Base-by-base conservation (phyloP, 441 rosid species). In the Dalechampia spathulata region DNA sequence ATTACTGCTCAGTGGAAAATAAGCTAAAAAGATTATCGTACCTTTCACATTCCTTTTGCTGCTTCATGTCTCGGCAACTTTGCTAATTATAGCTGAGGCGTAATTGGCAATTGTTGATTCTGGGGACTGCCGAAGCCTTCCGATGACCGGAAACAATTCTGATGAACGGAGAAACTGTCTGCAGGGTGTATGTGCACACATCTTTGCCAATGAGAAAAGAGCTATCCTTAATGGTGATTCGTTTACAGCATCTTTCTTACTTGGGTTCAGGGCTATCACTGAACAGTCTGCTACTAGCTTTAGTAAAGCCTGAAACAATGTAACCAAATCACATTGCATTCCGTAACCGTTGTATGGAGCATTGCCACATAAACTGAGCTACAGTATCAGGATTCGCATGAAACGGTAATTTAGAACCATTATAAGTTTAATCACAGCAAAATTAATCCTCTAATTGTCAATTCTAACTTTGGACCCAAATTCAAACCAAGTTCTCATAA, bases 171-270 rank as follows among this genome's bases (percentile, higher is more conserved):
- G 83, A 61, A 80, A 80, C 45, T 72, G 80, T 55, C 88, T 74
- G 83, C 99, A 94, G 11, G 86, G 83, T 49, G 68, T 75, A 68
- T 94, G 87, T 12, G 83, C 70, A 62, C 96, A 86, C 98, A 94
- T 90, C 79, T 94, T 94, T 9, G 90, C 96, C 72, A 94, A 58
- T 45, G 99, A 90, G 73, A 94, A 90, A n/a, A 94, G 85, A 51
- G 94, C 96, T 17, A 94, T 84, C 75, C 86, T 87, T 25, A 94
- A 70, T 8, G 96, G 96, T 11, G 99, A 94, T 67, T 90, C 99
- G 14, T 81, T 74, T 39, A 76, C 78, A 2, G 79, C 73, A 57
- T 83, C 90, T 69, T 49, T 94, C 74, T 80, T 83, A 56, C 71
- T 81, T 22, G 98, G 96, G 66, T 80, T 85, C 52, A 94, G 69